Evolutionary conservation across 2,329 filamentous ascomycete species (phyloP), one percentile per base, ranked within the genome.

Genomic region (Stenocarpella maydis): DNA sequence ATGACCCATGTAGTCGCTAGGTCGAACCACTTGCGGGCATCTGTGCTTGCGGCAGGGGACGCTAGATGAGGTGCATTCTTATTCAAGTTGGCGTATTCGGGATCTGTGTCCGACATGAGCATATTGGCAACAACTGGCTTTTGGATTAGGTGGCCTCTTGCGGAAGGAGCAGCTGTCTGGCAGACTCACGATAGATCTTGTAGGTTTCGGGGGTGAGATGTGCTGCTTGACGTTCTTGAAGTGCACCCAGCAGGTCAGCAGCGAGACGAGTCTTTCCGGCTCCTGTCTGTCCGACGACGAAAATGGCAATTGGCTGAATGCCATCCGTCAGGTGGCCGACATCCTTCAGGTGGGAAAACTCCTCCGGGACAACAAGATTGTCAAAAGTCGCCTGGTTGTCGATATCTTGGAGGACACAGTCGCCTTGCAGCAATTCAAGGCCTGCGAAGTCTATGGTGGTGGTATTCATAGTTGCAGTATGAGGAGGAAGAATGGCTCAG

Each of bases 191-290:
- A 76, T 84, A 81, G 4, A 80, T 79, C 73, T 85, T 85, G 80
- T 83, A 84, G 26, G 81, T 82, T 78, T 85, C 83, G 66, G 83
- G 82, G 67, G 85, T 81, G 72, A 85, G 79, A 76, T 85, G 83
- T 21, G 78, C 79, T 19, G 76, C 69, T 21, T 65, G 19, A 24
- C 64, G 49, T 64, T 69, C 50, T 55, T 71, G 60, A 17, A 64
- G 37, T 54, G 80, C 79, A 4, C 71, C 58, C 21, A 78, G 75
- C 61, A 85, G 75, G 41, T 75, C 73, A 2, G 82, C 82, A 14
- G 82, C 80, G 1, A 82, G 78, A 67, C 79, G 79, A 19, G 83
- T 84, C 70, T 85, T 86, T 64, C 84, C 83, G 17, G 84, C 82
- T 74, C 84, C 83, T 6, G 83, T 85, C 72, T 85, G 84, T 71